Conservation (phyloP, 2,329 filamentous ascomycete species). For the Neonectria neomacrospora region DNA sequence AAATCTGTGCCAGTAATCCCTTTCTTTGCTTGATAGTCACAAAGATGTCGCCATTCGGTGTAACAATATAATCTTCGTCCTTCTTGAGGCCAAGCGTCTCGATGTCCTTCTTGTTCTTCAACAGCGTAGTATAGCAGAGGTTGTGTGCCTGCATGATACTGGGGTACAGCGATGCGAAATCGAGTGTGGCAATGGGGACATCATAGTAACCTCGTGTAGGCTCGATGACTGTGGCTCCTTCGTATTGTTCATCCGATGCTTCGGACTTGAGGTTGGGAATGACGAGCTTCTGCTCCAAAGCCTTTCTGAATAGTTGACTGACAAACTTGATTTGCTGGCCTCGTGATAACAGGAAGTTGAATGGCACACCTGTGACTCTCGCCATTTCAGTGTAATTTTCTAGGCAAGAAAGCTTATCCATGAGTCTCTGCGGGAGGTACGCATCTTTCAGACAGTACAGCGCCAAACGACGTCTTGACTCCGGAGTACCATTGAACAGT, state of each 20-base stretch:
- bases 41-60: slow-evolving; percentile 93
- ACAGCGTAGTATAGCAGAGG: slow-evolving; percentile 88
- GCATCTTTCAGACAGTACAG: slow-evolving; percentile 98
- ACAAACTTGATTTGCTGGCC: slow-evolving; percentile 98
- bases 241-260: slow-evolving; percentile 86
- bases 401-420: slow-evolving; percentile 98
- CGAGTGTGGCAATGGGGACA: slow-evolving; percentile 93
- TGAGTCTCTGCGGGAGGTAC: slow-evolving; percentile 90
- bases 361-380: slow-evolving; percentile 97
- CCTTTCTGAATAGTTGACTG: slow-evolving; percentile 96
- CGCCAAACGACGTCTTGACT: slow-evolving; percentile 88
- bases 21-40: slow-evolving; percentile 90
- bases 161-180: slow-evolving; percentile 98
- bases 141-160: slow-evolving; percentile 99
- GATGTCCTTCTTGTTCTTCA: slow-evolving; percentile 77
- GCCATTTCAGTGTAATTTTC: slow-evolving; percentile 99
- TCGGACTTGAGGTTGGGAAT: slow-evolving; percentile 86
- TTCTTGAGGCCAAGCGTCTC: slow-evolving; percentile 82
- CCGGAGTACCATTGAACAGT: slow-evolving; percentile 93
- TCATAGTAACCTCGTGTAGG: slow-evolving; percentile 93
- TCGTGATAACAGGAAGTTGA: slow-evolving; percentile 90
- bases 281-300: slow-evolving; percentile 90
- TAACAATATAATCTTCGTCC: slow-evolving; percentile 96
- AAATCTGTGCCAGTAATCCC: slow-evolving; percentile 91
- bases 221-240: slow-evolving; percentile 98